Percentiles rank a stretch among this genome's conserved stretches.
phyloP scores from a whole-genome alignment of 306 rosid genomes.

The Medicago ruthenica region DNA sequence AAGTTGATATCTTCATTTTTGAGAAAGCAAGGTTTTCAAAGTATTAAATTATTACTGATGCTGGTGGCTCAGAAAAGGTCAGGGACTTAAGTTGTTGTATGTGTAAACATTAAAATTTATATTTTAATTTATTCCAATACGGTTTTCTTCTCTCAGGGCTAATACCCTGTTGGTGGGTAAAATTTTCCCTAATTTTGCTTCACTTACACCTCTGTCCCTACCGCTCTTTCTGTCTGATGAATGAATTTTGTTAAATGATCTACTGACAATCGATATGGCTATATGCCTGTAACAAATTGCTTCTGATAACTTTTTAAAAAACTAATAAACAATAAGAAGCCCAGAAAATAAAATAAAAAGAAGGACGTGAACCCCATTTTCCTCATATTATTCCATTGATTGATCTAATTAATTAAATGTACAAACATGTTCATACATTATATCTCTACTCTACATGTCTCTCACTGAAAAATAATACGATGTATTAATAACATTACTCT shows the following conservation, averaged over 20 bases:
- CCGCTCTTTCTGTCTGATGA: not conserved
- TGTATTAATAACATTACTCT: not conserved
- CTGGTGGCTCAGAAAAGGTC: not conserved
- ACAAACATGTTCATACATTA: not conserved
- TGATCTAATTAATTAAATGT: conserved; percentile 3
- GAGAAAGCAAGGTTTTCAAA: conserved; percentile 33
- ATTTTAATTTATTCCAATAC: conserved; percentile 1
- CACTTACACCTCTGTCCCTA: not conserved
- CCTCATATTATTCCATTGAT: not conserved
- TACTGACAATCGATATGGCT: not conserved
- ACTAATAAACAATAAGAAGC: not conserved
- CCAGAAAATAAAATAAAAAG: not conserved
- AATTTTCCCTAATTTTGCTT: conserved; percentile 18
- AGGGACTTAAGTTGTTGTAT: not conserved
- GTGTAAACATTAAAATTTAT: conserved; percentile 27
- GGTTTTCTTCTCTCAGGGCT: not conserved
- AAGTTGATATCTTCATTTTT: conserved; percentile 31
- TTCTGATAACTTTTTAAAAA: not conserved
- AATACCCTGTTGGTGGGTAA: not conserved
- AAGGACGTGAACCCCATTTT: not conserved
- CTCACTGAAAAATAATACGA: not conserved
- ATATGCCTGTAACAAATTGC: not conserved
- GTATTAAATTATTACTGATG: conserved; percentile 25
- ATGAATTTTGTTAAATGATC: not conserved
- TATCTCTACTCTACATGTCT: not conserved